Conservation (phyloP, 192 early-diverging fungal species). For the Radiomyces spectabilis region DNA sequence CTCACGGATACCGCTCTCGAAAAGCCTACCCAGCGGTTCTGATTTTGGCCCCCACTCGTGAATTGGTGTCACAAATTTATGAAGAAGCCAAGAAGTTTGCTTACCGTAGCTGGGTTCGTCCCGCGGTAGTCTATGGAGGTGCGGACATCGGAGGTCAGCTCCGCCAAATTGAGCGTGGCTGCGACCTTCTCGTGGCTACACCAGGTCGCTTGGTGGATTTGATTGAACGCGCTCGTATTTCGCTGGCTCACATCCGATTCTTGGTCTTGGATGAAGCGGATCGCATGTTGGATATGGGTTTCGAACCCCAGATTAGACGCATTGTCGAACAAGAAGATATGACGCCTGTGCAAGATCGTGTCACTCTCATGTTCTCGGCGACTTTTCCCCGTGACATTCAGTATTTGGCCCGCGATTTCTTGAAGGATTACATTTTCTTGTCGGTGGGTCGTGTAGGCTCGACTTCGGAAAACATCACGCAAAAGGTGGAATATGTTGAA, state of each 20-base stretch:
- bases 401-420: slow-evolving; percentile 78
- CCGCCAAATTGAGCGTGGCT: slow-evolving; percentile 86
- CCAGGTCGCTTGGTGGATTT: slow-evolving; percentile 95
- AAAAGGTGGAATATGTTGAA: slow-evolving; percentile 88
- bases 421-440: slow-evolving; percentile 77
- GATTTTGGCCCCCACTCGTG: slow-evolving; percentile 91
- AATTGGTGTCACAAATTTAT: slow-evolving; percentile 93
- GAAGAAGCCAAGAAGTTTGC: slow-evolving; percentile 85
- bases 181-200: slow-evolving; percentile 93
- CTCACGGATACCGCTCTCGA: slow-evolving; percentile 55
- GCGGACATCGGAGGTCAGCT: slow-evolving; percentile 87
- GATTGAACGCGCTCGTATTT: slow-evolving; percentile 74
- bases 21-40: slow-evolving; percentile 71
- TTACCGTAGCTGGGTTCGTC: slow-evolving; percentile 90
- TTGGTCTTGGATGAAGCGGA: slow-evolving; percentile 96
- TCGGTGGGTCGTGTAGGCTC: slow-evolving; percentile 92
- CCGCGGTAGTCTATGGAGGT: slow-evolving; percentile 94
- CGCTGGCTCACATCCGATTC: slow-evolving; percentile 71
- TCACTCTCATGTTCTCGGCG: slow-evolving; percentile 93
- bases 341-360: slow-evolving; percentile 71
- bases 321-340: slow-evolving; percentile 79
- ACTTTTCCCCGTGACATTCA: slow-evolving; percentile 90
- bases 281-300: slow-evolving; percentile 95
- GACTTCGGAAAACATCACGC: slow-evolving; percentile 93
- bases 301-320: slow-evolving; percentile 88